Conservation (phyloP, 495 filamentous ascomycete genomes). For the Xylaria acuta region DNA sequence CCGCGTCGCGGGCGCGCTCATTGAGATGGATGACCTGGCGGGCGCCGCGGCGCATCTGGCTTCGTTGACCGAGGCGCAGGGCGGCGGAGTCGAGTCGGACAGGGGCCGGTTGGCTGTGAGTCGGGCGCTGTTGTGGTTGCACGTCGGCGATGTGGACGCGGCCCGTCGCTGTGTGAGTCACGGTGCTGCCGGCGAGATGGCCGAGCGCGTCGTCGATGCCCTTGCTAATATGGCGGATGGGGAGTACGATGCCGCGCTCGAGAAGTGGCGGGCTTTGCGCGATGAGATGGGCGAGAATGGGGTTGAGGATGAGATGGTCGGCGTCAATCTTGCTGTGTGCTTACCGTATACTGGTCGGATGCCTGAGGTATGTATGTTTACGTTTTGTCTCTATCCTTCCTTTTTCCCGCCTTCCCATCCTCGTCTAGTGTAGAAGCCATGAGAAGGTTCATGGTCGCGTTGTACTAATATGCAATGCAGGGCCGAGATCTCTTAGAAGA, state of each 20-base stretch:
- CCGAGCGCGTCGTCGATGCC: conserved; percentile 59
- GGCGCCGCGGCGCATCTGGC: conserved; percentile 74
- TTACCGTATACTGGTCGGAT: conserved; percentile 79
- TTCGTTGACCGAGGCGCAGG: conserved; percentile 47
- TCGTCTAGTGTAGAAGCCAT: not conserved
- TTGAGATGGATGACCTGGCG: conserved; percentile 90
- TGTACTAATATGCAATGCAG: conserved; percentile 44
- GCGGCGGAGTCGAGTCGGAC: conserved; percentile 26
- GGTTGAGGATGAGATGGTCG: conserved; percentile 62
- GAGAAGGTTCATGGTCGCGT: not conserved
- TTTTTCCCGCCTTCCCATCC: not conserved
- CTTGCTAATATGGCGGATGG: conserved; percentile 82
- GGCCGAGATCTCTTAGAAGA: conserved; percentile 67
- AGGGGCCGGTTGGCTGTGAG: conserved; percentile 45
- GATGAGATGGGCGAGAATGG: conserved; percentile 40
- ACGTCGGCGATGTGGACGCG: conserved; percentile 75
- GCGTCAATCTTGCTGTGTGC: conserved; percentile 82
- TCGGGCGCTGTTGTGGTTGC: conserved; percentile 72
- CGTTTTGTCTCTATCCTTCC: not conserved
- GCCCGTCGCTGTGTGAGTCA: conserved; percentile 60
- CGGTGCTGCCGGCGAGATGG: conserved; percentile 32
- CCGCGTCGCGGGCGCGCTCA: conserved; percentile 75
- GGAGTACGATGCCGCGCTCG: conserved; percentile 66
- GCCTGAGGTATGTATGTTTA: conserved; percentile 65
- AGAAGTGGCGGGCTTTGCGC: conserved; percentile 66